Conservation (phyloP, 306 rosid species). For the Luffa aegyptiaca region DNA sequence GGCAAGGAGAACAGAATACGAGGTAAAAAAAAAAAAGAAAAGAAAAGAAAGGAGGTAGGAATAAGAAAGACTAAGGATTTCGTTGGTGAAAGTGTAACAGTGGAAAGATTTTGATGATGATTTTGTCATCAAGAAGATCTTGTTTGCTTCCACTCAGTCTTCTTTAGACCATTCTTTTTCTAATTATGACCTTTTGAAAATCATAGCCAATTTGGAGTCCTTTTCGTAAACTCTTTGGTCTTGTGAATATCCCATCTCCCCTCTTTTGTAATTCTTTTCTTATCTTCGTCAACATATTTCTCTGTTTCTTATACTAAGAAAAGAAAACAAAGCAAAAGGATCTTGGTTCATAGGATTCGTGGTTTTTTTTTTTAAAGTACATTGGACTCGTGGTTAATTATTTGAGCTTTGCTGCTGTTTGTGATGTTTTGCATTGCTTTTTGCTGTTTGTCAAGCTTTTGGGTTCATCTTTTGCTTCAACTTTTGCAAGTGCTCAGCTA, state of each 20-base stretch:
- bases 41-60: background rate
- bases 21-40: too few relatives aligned
- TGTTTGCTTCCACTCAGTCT: too few relatives aligned
- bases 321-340: too few relatives aligned
- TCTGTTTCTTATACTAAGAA: background rate
- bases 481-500: background rate
- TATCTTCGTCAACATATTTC: background rate
- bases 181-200: background rate
- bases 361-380: background rate
- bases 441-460: background rate
- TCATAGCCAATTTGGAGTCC: background rate
- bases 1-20: too few relatives aligned
- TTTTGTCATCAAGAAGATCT: too few relatives aligned
- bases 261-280: background rate
- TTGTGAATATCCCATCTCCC: background rate
- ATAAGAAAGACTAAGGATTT: background rate
- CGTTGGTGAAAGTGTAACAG: background rate
- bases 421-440: background rate
- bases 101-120: background rate
- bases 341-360: background rate
- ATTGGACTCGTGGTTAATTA: background rate
- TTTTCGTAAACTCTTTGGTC: background rate
- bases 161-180: background rate
- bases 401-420: background rate
- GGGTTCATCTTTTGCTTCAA: background rate